Evolutionary conservation across 192 early-diverging fungal species (phyloP).

Genomic region (Coemansia sp.): DNA sequence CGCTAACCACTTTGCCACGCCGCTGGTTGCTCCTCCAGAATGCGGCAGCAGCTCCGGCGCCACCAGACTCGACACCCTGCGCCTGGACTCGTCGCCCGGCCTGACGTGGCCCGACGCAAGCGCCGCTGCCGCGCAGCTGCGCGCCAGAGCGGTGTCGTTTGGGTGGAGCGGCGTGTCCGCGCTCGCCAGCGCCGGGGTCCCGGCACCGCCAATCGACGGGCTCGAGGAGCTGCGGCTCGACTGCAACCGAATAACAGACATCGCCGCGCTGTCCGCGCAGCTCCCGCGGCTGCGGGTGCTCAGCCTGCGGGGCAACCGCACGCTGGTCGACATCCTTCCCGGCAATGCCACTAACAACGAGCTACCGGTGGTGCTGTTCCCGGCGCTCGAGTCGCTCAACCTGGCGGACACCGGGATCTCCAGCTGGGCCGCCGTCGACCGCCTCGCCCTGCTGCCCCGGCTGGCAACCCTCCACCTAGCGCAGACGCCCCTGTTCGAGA

Average conservation of each 20-base stretch:
- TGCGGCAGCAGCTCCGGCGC: neutral
- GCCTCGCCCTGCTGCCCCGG: neutral
- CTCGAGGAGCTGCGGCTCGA: slow-evolving; percentile 33
- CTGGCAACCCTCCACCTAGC: slow-evolving; percentile 11
- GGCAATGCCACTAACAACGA: neutral
- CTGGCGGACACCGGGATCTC: slow-evolving; percentile 21
- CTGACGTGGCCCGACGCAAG: slow-evolving; percentile 17
- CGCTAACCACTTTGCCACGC: slow-evolving; percentile 23
- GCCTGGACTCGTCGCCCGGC: slow-evolving; percentile 17
- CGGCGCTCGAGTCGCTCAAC: slow-evolving; percentile 16
- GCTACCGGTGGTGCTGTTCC: neutral
- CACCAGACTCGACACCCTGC: slow-evolving; percentile 15
- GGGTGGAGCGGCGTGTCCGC: slow-evolving; percentile 12
- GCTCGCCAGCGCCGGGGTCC: neutral
- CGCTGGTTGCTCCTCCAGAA: neutral
- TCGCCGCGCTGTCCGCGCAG: slow-evolving; percentile 1
- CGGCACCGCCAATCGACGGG: neutral
- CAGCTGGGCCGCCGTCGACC: slow-evolving; percentile 8
- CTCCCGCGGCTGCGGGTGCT: slow-evolving; percentile 16
- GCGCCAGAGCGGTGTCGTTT: slow-evolving; percentile 18
- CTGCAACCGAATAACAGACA: slow-evolving; percentile 26
- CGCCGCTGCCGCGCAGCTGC: neutral
- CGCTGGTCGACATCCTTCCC: neutral
- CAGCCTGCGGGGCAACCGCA: slow-evolving; percentile 31
- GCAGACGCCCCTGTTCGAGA: slow-evolving; percentile 11